Base-by-base conservation (phyloP, 768 basidiomycete genomes). In the Dacryopinax primogenitus region DNA sequence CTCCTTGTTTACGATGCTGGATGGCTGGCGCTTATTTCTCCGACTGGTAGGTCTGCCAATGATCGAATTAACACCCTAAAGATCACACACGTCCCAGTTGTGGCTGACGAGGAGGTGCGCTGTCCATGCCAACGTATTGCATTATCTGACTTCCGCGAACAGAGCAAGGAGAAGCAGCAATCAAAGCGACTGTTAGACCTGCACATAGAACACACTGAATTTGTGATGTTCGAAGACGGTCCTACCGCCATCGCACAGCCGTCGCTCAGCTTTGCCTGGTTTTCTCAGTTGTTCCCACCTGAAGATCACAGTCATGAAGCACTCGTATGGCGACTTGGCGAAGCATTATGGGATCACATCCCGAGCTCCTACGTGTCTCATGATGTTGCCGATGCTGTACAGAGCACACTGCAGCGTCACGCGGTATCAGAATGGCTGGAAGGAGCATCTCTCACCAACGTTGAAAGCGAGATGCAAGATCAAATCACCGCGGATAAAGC, bases 351-450 rank as follows among this genome's bases (percentile, higher is more conserved):
- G 71, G 96, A 98, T 74, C 81, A 82, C 21, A 81, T 95, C 61
- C 37, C 63, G 21, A 82, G 88, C 67, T 81, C 90, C 33, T 78
- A 78, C 16, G 77, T 94, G 0, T 80, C 78, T 23, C 76, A 76
- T 23, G 75, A 79, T 6, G 79, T 84, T 41, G 79, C 81, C 7
- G 85, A 88, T 64, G 78, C 88, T 39, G 80, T 83, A 26, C 80
- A 84, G 68, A 83, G 85, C 15, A 76, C 90, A 26, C 73, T 97
- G 16, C 84, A 88, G 62, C 83, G 94, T 32, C 90, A 90, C 71
- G 80, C 84, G 23, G 75, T 99, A 12, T 90, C 91, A 3, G 79
- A 82, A 30, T 99, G 95, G 95, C 78, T 98, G 2, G 83, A 88
- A 73, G 79, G 82, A 6, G 82, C 84, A 9, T 87, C 93, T 7